Evolutionary conservation across 2,329 filamentous ascomycete species (phyloP).

Genomic region (Pseudogymnoascus sp.): DNA sequence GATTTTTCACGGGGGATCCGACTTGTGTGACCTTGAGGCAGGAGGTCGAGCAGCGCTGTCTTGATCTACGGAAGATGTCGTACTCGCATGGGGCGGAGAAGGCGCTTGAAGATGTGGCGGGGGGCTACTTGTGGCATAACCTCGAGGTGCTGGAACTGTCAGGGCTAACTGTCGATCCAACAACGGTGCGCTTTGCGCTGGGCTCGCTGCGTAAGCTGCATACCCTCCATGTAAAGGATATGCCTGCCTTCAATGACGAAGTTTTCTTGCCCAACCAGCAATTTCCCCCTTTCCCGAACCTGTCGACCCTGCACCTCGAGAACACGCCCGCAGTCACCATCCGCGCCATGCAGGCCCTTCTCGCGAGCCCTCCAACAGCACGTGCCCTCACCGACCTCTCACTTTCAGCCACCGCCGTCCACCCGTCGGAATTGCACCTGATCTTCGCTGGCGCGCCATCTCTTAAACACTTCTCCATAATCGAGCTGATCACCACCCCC

Average conservation of each 20-base stretch:
- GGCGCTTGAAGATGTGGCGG: conserved; percentile 62
- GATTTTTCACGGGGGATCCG: conserved; percentile 73
- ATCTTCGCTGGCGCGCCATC: conserved; percentile 35
- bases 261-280: conserved; percentile 60
- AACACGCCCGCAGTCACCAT: conserved; percentile 65
- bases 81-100: conserved; percentile 73
- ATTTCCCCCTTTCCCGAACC: conserved; percentile 63
- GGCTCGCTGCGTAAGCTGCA: conserved; percentile 57
- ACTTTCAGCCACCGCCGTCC: conserved; percentile 64
- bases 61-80: conserved; percentile 80
- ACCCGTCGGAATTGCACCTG: conserved; percentile 34
- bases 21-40: conserved; percentile 68
- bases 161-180: conserved; percentile 60
- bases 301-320: conserved; percentile 66
- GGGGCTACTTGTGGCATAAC: conserved; percentile 57
- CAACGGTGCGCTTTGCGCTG: conserved; percentile 62
- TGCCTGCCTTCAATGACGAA: conserved; percentile 64
- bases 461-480: conserved; percentile 42
- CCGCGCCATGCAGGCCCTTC: conserved; percentile 60
- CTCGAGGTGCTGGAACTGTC: conserved; percentile 67
- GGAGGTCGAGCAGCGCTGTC: conserved; percentile 76
- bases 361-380: conserved; percentile 52
- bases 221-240: conserved; percentile 66
- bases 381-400: conserved; percentile 56
- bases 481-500: conserved; percentile 45